A percentile compares a stretch with the other conserved stretches of the same genome.
Conservation (phyloP, 371 early-diverging fungal species). For the Mortierella sp. region DNA sequence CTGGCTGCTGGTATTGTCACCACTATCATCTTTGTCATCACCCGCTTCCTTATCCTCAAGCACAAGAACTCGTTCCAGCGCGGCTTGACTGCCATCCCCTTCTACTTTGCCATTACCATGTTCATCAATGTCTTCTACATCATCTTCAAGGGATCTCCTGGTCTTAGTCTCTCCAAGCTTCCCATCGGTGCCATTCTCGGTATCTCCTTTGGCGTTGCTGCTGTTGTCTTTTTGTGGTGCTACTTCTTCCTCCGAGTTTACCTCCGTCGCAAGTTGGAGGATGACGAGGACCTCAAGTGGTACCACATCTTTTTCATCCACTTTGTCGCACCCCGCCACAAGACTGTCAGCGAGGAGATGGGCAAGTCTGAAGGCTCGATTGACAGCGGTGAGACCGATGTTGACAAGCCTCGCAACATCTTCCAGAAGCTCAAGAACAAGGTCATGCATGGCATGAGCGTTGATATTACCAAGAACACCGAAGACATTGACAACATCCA, state of each 20-base stretch:
- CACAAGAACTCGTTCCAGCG: conserved; percentile 71
- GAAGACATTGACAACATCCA: conserved; percentile 60
- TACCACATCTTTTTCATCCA: conserved; percentile 71
- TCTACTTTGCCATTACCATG: conserved; percentile 78
- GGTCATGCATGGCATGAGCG: conserved; percentile 56
- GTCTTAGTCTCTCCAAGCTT: conserved; percentile 51
- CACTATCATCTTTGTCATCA: conserved; percentile 68
- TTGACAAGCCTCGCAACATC: not conserved
- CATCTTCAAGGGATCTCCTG: conserved; percentile 73
- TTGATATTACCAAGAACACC: conserved; percentile 68
- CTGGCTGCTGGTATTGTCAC: conserved; percentile 71
- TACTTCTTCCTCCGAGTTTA: conserved; percentile 69
- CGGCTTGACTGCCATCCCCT: conserved; percentile 77
- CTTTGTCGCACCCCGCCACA: conserved; percentile 56
- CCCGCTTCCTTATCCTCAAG: conserved; percentile 70
- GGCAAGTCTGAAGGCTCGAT: not conserved
- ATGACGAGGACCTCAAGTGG: conserved; percentile 71
- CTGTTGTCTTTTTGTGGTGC: conserved; percentile 58
- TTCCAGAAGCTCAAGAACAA: conserved; percentile 14
- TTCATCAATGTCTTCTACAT: conserved; percentile 73
- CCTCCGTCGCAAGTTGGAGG: conserved; percentile 65
- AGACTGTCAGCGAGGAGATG: conserved; percentile 8
- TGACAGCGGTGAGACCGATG: conserved; percentile 3
- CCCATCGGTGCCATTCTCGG: conserved; percentile 58
- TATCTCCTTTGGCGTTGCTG: conserved; percentile 67